phyloP scores from a whole-genome alignment of 805 yeast species.

The Starmerella vitae region DNA sequence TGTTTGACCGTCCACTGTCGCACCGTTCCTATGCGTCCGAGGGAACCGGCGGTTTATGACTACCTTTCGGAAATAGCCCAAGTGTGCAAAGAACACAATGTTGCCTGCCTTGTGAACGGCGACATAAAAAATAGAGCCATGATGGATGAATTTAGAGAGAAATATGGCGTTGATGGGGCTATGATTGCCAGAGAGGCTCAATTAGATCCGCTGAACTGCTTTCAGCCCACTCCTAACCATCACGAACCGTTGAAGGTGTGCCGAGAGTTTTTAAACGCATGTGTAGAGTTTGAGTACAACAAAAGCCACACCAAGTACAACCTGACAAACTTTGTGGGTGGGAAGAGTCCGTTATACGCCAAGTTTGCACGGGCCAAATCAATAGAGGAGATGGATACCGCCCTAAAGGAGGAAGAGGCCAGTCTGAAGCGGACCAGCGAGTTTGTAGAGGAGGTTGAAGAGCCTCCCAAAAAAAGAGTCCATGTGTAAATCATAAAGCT shows the following conservation, averaged over 20 bases:
- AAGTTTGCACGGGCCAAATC: slow-evolving; percentile 43
- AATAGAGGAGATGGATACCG: slow-evolving; percentile 25
- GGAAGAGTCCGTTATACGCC: slow-evolving; percentile 49
- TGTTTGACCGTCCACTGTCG: slow-evolving; percentile 89
- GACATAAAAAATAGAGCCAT: slow-evolving; percentile 46
- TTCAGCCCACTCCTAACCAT: slow-evolving; percentile 27
- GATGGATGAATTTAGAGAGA: slow-evolving; percentile 36
- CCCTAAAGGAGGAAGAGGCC: slow-evolving; percentile 5
- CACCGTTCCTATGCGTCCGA: slow-evolving; percentile 66
- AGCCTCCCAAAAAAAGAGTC: too few relatives aligned
- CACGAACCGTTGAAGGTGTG: slow-evolving; percentile 29
- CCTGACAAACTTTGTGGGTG: slow-evolving; percentile 64
- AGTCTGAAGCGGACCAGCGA: too few relatives aligned
- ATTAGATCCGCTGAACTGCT: slow-evolving; percentile 59
- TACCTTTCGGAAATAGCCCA: slow-evolving; percentile 49
- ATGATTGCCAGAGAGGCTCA: slow-evolving; percentile 94
- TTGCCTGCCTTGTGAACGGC: slow-evolving; percentile 75
- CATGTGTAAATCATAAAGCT: too few relatives aligned
- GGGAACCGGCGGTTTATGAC: slow-evolving; percentile 67
- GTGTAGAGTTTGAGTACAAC: slow-evolving; percentile 46
- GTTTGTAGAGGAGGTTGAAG: too few relatives aligned
- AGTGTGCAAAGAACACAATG: slow-evolving; percentile 46
- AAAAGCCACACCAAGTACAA: slow-evolving; percentile 70
- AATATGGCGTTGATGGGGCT: slow-evolving; percentile 56
- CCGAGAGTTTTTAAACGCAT: slow-evolving; percentile 42